phyloP scores from a whole-genome alignment of 2,329 filamentous ascomycete species.

The Talaromyces marneffei region DNA sequence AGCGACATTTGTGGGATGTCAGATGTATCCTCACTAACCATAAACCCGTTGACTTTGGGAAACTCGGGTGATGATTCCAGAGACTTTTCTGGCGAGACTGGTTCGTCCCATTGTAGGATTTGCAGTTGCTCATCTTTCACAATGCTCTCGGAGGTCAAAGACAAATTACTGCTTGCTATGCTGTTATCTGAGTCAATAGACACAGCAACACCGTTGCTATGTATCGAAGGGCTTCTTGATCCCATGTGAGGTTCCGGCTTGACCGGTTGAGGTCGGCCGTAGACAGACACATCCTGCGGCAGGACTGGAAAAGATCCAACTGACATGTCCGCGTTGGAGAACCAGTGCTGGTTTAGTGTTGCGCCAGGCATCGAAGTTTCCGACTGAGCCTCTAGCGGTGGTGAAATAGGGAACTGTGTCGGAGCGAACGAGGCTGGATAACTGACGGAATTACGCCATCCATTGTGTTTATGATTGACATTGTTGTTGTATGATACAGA shows the following conservation, averaged over 20 bases:
- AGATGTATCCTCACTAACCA: conserved; percentile 30
- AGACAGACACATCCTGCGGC: conserved; percentile 3
- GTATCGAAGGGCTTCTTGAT: conserved; percentile 34
- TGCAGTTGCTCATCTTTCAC: conserved; percentile 26
- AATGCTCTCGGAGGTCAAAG: conserved; percentile 26
- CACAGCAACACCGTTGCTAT: conserved; percentile 28
- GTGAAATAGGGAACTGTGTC: conserved; percentile 13
- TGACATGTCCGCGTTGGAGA: conserved; percentile 12
- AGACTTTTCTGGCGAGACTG: conserved; percentile 16
- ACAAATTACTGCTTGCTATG: conserved; percentile 26
- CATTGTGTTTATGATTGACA: background rate
- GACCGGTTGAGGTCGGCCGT: conserved; percentile 4
- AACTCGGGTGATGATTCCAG: conserved; percentile 23
- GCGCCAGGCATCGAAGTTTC: conserved; percentile 9
- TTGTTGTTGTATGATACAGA: conserved; percentile 5
- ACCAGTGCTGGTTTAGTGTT: conserved; percentile 23
- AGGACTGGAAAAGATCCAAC: background rate
- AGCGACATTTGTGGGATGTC: conserved; percentile 26
- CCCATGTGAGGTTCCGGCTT: conserved; percentile 23
- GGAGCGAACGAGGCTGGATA: background rate
- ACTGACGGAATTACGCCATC: conserved; percentile 12
- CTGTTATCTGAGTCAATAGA: conserved; percentile 30
- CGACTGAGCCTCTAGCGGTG: conserved; percentile 14
- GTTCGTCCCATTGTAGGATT: conserved; percentile 25
- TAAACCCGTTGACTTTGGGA: conserved; percentile 29